Evolutionary conservation across 1,284 basidiomycete species (phyloP), one percentile per base, ranked within the genome.

Genomic region (Coniferiporia sulphurascens): DNA sequence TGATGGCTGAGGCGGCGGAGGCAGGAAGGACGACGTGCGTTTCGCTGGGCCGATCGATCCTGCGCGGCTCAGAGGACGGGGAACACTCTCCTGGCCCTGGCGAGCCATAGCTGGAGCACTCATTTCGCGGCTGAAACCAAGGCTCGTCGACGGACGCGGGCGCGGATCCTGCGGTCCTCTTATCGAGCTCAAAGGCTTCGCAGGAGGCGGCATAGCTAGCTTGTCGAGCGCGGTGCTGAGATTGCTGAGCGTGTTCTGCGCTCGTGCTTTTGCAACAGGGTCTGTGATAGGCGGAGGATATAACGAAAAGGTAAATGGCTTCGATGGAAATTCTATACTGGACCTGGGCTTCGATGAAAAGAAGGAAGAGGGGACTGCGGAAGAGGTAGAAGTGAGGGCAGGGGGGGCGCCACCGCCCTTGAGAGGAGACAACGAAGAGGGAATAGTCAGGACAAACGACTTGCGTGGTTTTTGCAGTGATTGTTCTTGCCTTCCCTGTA

Each of bases 171-270:
- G 17, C 50, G 32, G 27, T 7, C 44, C 58, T 10, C 19, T 50
- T 36, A 45, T 19, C 36, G 48, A 34, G 48, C 56, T 57, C 22
- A 48, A 34, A 9, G 58, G 58, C 43, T 59, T 59, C 6, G 61
- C 38, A n/a, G 61, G 61, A 3, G 61, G 61, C 9, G 61, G 61
- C 57, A 62, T 52, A 12, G 52, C 35, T 10, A 62, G 54, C 41
- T 62, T 62, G 32, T 56, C 54, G 17, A 62, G 49, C 15, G 61
- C 61, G 4, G 35, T 36, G 17, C 44, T 56, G 19, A 61, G 55
- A 22, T 57, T 61, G 17, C 45, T 48, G n/a, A 62, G 48, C n/a
- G 60, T 48, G 10, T 27, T 38, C 46, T 58, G 51, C 12, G 56
- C 44, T 5, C 51, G 56, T 27, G 51, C 60, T 7, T 35, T 55